These are phyloP conservation scores for Aspergillus novofumigatus DNA, from an alignment of 2,329 filamentous ascomycete species.

Conservation along the genomic window DNA sequence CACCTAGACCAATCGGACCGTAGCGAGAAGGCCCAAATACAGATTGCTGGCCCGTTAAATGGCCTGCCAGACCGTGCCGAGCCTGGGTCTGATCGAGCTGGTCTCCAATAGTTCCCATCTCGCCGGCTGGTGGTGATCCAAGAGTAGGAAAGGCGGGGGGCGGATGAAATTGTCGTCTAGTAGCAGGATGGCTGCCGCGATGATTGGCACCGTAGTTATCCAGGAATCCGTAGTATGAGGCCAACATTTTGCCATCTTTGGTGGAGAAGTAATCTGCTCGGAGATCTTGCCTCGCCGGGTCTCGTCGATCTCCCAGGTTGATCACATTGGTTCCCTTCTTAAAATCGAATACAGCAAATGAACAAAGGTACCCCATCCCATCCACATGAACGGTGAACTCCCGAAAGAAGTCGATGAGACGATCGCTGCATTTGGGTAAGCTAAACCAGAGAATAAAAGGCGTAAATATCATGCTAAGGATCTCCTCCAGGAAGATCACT, in stretches of 20 bases:
- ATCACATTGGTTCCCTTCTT: constrained; percentile 68
- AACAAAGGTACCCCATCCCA: constrained; percentile 91
- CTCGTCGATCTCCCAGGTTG: constrained; percentile 38
- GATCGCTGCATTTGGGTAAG: constrained; percentile 81
- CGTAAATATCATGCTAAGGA: constrained; percentile 86
- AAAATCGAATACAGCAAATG: constrained; percentile 96
- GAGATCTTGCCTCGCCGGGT: constrained; percentile 53
- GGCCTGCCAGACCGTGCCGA: constrained; percentile 16
- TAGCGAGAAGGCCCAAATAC: constrained; percentile 25
- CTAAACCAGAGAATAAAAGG: constrained; percentile 85
- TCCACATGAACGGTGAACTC: constrained; percentile 98
- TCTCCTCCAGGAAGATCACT: constrained; percentile 86
- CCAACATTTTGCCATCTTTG: constrained; percentile 98
- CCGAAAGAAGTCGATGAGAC: constrained; percentile 94
- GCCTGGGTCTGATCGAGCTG: constrained; percentile 21
- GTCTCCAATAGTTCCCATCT: constrained; percentile 40
- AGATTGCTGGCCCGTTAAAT: constrained; percentile 24
- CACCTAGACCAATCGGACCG: constrained; percentile 20
- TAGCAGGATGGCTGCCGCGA: constrained; percentile 52
- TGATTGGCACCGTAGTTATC: constrained; percentile 83
- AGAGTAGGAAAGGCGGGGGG: constrained; percentile 71
- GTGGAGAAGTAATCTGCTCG: constrained; percentile 91
- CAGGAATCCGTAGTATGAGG: constrained; percentile 90
- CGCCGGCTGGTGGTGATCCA: constrained; percentile 55
- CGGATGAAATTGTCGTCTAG: constrained; percentile 61